Evolutionary conservation across 1,284 basidiomycete genomes (phyloP), one percentile per base, ranked within the genome.

Genomic region (Ceratobasidium sp.): DNA sequence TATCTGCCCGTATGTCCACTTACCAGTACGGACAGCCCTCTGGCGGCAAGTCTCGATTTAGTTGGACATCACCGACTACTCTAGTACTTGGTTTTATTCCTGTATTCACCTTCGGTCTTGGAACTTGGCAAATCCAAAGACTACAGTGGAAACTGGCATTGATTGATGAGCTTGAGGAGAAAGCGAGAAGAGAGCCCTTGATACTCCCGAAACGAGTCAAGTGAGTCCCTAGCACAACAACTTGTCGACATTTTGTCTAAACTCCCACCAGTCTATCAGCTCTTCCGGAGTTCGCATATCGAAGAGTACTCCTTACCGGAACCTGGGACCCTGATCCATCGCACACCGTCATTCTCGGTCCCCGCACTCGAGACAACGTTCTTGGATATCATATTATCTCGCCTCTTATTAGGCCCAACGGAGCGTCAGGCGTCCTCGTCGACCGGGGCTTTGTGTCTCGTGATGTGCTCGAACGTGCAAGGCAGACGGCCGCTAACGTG

Each of bases 111-210:
- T 95, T 97, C 80, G 92, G 88, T n/a, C 87, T 99, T 77, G 97
- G 97, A 26, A 91, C 92, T 45, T 99, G 97, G 98, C 97, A 99
- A 82, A 81, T 90, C 39, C 89, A 95, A 81, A 89, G 98, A 53
- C 88, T 99, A 56, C 90, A 95, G 82, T 99, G 98, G 98, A 99
- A 99, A 84, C 87, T 98, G 39, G 89, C 90, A 68, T 87, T 99
- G 77, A 98, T 99, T 79, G 95, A 98, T 79, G 95, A 99, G 82
- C 87, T 99, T 56, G 94, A 98, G 82, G 91, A 94, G 83, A 98
- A 99, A 85, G 86, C 99, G 35, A 88, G 92, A 78, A 88, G 92
- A 37, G 89, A 90, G 45, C 94, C 98, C 0, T 89, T 99, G 77
- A 82, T 86, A 31, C 86, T 99, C 31, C 97, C 97, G 0, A 88